Evolutionary conservation across 1,284 basidiomycete genomes (phyloP), one percentile per base, ranked within the genome.

Genomic region (Puccinia sorghi): DNA sequence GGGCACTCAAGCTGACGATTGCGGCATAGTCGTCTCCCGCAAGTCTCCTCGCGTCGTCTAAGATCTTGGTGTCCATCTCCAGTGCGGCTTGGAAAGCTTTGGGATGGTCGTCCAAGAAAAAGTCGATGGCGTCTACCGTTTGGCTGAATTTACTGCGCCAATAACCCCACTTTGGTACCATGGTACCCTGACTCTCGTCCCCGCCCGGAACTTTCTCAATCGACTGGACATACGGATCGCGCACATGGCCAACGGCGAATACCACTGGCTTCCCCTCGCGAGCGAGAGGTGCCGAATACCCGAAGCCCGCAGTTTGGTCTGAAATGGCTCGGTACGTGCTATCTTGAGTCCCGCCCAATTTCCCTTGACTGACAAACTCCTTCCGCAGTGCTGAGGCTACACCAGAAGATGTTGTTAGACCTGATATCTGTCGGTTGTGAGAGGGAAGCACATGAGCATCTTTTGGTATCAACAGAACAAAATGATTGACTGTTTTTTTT

Each of bases 101-200:
- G 17, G 82, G 80, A 71, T 82, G 84, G 72, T 84, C 83, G 71
- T 83, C 81, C 39, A 84, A 75, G 61, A 82, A 83, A 76, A 84
- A 84, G 9, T 81, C 71, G 32, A 83, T 82, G 5, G 81, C 81
- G 27, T 83, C 82, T 25, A 80, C 50, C 25, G 83, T 79, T 67
- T 79, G 80, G 71, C 81, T 79, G 54, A 82, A 83, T 52, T 81
- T 66, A 77, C 81, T 79, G 73, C 81, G 80, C 83, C 83, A 84
- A 80, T 83, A 83, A 9, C 82, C 83, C 57, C 66, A 79, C 22
- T 67, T 52, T 56, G 66, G 15, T 9, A 32, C 32, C 59, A 64
- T 50, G 7, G 50, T 75, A 4, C 73, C 61, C 15, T 43, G 17
- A 27, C 15, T 9, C 32, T 32, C 32, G 20, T 46, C 37, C n/a